Percentiles rank a stretch among this genome's conserved stretches.
Evolutionary conservation across 305 asterid species (phyloP).

Genomic region (Striga hermonthica): DNA sequence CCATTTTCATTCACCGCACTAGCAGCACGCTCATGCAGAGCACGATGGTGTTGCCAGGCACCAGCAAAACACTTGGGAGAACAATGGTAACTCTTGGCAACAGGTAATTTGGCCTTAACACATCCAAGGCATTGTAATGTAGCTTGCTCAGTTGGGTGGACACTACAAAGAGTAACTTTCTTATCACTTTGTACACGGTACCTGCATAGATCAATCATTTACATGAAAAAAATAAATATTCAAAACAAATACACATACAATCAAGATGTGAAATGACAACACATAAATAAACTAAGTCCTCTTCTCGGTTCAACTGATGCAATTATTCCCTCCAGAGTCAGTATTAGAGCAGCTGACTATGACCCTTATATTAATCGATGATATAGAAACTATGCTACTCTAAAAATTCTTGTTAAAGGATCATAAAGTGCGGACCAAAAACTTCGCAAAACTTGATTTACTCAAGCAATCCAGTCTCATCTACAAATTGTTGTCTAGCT

Average conservation of each 20-base stretch:
- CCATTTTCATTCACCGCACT: slow-evolving; percentile 53
- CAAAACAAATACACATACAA: not conserved
- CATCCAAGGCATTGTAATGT: slow-evolving; percentile 91
- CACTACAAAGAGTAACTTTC: slow-evolving; percentile 59
- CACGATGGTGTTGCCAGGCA: slow-evolving; percentile 96
- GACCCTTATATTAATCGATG: not conserved
- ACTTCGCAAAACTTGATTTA: no score
- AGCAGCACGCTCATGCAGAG: slow-evolving; percentile 75
- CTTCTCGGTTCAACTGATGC: not conserved
- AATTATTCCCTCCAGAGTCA: not conserved
- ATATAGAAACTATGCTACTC: slow-evolving; percentile 1
- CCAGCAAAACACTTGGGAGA: slow-evolving; percentile 79
- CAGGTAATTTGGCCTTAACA: slow-evolving; percentile 75
- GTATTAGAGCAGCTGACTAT: slow-evolving; percentile 2
- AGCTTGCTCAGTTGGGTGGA: slow-evolving; percentile 94
- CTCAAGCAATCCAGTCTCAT: no score
- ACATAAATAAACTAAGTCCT: not conserved
- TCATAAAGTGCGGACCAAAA: no score
- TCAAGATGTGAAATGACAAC: not conserved
- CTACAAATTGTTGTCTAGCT: not conserved
- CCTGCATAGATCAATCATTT: slow-evolving; percentile 44
- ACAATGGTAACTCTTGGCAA: slow-evolving; percentile 84
- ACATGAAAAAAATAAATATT: not conserved
- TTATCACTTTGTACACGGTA: slow-evolving; percentile 85
- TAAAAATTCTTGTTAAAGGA: not conserved